Evolutionary conservation across 1,284 basidiomycete genomes (phyloP).

Genomic region (Cryptococcus maquisensis): DNA sequence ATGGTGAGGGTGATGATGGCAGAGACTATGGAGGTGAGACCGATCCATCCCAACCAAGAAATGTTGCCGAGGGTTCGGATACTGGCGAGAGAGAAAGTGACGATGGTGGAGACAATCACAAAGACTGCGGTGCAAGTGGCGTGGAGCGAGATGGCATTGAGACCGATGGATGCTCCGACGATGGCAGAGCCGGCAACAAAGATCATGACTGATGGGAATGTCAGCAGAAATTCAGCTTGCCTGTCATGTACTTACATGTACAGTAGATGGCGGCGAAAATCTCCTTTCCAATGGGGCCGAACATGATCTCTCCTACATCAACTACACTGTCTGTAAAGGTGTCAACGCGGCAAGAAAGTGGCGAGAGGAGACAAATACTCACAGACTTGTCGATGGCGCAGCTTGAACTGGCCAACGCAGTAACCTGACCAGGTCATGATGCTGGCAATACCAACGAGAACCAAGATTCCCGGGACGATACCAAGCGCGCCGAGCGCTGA

Average conservation of each 20-base stretch:
- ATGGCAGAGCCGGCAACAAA: constrained; percentile 29
- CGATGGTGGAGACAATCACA: constrained; percentile 26
- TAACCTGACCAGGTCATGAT: constrained; percentile 27
- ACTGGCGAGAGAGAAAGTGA: constrained; percentile 26
- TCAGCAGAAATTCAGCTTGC: background rate
- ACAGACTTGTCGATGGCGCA: constrained; percentile 13
- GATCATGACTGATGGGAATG: constrained; percentile 12
- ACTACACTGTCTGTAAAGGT: constrained; percentile 21
- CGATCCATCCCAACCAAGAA: constrained; percentile 38
- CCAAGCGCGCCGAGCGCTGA: constrained; percentile 23
- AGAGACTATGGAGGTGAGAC: constrained; percentile 23
- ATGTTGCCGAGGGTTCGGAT: constrained; percentile 35
- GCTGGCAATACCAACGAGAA: constrained; percentile 26
- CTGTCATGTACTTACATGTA: background rate
- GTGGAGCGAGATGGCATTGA: constrained; percentile 35
- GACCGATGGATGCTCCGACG: constrained; percentile 24
- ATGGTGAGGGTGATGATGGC: constrained; percentile 36
- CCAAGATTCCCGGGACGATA: constrained; percentile 28
- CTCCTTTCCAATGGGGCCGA: constrained; percentile 23
- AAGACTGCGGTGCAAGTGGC: constrained; percentile 36
- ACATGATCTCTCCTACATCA: constrained; percentile 26
- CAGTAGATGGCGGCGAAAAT: constrained; percentile 27
- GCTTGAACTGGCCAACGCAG: constrained; percentile 20
- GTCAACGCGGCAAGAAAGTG: constrained; percentile 1
- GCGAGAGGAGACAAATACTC: background rate